Evolutionary conservation across 805 yeast species (phyloP).

Genomic region (Zygosaccharomyces siamensis): DNA sequence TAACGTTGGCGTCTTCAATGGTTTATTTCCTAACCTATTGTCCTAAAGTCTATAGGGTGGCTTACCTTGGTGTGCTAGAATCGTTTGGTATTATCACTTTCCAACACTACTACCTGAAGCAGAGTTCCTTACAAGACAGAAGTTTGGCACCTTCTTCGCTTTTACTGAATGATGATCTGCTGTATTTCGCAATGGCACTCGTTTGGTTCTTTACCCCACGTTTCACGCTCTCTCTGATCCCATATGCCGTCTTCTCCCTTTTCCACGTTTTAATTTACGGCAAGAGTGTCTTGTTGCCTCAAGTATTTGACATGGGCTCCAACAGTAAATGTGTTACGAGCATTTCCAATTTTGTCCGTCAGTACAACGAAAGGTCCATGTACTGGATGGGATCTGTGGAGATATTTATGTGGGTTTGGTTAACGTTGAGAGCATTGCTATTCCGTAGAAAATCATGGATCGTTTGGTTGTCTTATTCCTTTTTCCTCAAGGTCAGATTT

Average conservation of each 20-base stretch:
- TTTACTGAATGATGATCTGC: constrained; percentile 61
- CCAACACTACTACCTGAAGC: constrained; percentile 44
- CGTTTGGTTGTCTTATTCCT: constrained; percentile 47
- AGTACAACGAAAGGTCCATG: constrained; percentile 57
- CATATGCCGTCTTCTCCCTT: constrained; percentile 70
- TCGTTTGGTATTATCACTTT: constrained; percentile 73
- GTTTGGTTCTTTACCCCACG: constrained; percentile 56
- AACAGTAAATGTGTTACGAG: constrained; percentile 16
- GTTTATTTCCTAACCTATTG: constrained; percentile 40
- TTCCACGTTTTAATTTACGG: constrained; percentile 78
- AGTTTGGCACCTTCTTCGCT: constrained; percentile 24
- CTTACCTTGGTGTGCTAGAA: constrained; percentile 59
- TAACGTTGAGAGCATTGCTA: constrained; percentile 50
- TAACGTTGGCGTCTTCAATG: constrained; percentile 41
- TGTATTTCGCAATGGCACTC: constrained; percentile 58
- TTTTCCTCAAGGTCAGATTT: constrained; percentile 71
- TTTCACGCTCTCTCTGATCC: constrained; percentile 57
- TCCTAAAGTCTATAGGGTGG: constrained; percentile 49
- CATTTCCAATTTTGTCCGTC: constrained; percentile 44
- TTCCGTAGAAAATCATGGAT: constrained; percentile 61
- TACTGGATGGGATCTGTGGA: constrained; percentile 57
- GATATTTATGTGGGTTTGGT: constrained; percentile 39
- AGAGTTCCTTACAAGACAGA: constrained; percentile 13
- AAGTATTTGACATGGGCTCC: constrained; percentile 33
- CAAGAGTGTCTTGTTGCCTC: constrained; percentile 63